phyloP scores from a whole-genome alignment of 345 rosid species.

The Bretschneidera sinensis region DNA sequence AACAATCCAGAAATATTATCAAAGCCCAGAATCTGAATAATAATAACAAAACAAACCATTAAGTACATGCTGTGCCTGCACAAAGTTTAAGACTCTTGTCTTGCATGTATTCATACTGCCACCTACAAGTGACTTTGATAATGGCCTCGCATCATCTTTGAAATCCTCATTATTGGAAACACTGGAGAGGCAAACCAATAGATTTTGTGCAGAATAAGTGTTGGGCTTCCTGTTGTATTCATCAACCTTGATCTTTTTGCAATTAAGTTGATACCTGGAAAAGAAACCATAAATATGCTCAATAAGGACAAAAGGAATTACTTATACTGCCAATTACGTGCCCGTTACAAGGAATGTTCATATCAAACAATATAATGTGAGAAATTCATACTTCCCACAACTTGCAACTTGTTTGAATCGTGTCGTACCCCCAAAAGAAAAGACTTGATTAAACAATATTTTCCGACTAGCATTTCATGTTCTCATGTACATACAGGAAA shows the following conservation, averaged over 20 bases:
- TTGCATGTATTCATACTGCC: constrained; percentile 79
- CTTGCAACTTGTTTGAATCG: too few relatives aligned
- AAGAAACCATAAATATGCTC: constrained; percentile 19
- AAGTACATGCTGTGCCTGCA: constrained; percentile 47
- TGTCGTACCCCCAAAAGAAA: too few relatives aligned
- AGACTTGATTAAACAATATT: neutral
- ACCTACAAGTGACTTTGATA: constrained; percentile 73
- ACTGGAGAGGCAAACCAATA: constrained; percentile 34
- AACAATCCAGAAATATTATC: constrained; percentile 6
- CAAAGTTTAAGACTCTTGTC: constrained; percentile 59
- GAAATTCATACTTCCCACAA: too few relatives aligned
- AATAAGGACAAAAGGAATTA: neutral
- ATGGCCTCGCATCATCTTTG: constrained; percentile 47
- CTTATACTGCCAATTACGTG: too few relatives aligned
- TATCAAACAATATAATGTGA: too few relatives aligned
- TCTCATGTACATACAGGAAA: neutral
- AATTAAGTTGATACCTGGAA: constrained; percentile 66
- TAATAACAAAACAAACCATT: constrained; percentile 50
- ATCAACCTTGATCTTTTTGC: constrained; percentile 65
- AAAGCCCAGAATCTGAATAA: constrained; percentile 15
- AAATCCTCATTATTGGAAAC: constrained; percentile 51
- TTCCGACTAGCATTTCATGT: too few relatives aligned
- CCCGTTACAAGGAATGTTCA: too few relatives aligned
- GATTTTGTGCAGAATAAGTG: constrained; percentile 32
- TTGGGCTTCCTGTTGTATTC: constrained; percentile 40